Conservation (phyloP, 2,329 filamentous ascomycete species). For the Calonectria montana region DNA sequence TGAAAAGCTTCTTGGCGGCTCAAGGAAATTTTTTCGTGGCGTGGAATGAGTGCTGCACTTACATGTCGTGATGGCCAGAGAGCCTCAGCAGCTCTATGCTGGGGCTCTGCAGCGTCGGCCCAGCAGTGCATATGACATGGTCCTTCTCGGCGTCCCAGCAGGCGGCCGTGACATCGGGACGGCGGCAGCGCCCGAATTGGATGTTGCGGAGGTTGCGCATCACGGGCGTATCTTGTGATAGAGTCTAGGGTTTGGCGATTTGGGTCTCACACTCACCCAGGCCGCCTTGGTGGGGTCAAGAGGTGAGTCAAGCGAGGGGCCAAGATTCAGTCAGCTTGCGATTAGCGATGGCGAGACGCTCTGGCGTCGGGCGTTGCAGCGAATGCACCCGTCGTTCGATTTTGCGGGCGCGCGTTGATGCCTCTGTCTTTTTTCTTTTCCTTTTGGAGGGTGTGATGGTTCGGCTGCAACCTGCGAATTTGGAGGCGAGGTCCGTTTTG, state of each 20-base stretch:
- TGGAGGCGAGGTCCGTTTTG: slow-evolving; percentile 40
- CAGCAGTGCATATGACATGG: slow-evolving; percentile 84
- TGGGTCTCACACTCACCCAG: not conserved
- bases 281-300: slow-evolving; percentile 10
- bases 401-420: slow-evolving; percentile 30
- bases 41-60: slow-evolving; percentile 41
- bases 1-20: not conserved
- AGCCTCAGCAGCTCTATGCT: slow-evolving; percentile 78
- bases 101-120: slow-evolving; percentile 76
- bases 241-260: slow-evolving; percentile 6
- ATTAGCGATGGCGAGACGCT: slow-evolving; percentile 31
- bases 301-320: slow-evolving; percentile 12
- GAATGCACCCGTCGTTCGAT: slow-evolving; percentile 42
- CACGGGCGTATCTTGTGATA: slow-evolving; percentile 12
- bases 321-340: not conserved
- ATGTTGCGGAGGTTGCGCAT: slow-evolving; percentile 94
- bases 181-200: slow-evolving; percentile 74
- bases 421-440: slow-evolving; percentile 24
- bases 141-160: slow-evolving; percentile 88
- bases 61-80: slow-evolving; percentile 58
- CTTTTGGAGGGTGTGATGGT: slow-evolving; percentile 37
- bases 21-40: not conserved
- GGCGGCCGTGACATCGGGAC: slow-evolving; percentile 75
- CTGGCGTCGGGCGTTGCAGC: slow-evolving; percentile 21
- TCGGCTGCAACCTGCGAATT: slow-evolving; percentile 37